These are phyloP conservation scores for Psidium friedrichsthalianum DNA, from an alignment of 345 rosid species.

Conservation along the genomic window DNA sequence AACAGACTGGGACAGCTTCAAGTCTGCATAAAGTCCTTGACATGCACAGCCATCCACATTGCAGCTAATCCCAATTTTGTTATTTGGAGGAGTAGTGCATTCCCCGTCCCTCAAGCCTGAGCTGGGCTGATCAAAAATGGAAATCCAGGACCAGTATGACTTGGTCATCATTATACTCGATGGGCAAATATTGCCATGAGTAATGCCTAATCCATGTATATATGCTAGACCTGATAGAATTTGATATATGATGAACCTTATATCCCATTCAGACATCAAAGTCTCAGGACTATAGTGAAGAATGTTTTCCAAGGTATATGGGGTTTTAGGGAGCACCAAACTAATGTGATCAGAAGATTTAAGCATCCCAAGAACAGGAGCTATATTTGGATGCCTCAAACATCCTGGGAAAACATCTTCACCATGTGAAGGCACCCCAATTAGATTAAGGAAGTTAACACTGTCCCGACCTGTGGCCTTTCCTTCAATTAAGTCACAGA, in stretches of 20 bases:
- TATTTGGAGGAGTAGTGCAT: neutral
- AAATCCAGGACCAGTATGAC: constrained; percentile 69
- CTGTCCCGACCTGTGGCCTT: constrained; percentile 58
- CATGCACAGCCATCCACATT: constrained; percentile 40
- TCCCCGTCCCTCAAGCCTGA: constrained; percentile 11
- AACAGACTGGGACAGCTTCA: constrained; percentile 38
- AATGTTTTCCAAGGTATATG: constrained; percentile 58
- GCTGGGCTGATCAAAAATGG: constrained; percentile 27
- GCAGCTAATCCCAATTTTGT: constrained; percentile 23
- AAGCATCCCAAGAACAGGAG: constrained; percentile 58
- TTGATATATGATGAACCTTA: constrained; percentile 61
- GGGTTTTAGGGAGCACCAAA: constrained; percentile 61
- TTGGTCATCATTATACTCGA: constrained; percentile 54
- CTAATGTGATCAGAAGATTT: constrained; percentile 32
- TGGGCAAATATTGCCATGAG: constrained; percentile 66
- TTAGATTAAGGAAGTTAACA: constrained; percentile 40
- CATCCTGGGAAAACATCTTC: constrained; percentile 33
- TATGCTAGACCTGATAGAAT: constrained; percentile 59
- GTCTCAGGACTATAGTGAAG: constrained; percentile 67
- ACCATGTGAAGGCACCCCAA: constrained; percentile 54
- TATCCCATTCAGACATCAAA: constrained; percentile 65
- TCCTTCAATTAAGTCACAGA: constrained; percentile 48
- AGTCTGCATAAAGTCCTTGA: constrained; percentile 47
- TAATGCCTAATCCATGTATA: constrained; percentile 54
- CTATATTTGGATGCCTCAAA: constrained; percentile 78